Base-by-base conservation (phyloP, 495 filamentous ascomycete species). In the Aspergillus carlsbadensis region DNA sequence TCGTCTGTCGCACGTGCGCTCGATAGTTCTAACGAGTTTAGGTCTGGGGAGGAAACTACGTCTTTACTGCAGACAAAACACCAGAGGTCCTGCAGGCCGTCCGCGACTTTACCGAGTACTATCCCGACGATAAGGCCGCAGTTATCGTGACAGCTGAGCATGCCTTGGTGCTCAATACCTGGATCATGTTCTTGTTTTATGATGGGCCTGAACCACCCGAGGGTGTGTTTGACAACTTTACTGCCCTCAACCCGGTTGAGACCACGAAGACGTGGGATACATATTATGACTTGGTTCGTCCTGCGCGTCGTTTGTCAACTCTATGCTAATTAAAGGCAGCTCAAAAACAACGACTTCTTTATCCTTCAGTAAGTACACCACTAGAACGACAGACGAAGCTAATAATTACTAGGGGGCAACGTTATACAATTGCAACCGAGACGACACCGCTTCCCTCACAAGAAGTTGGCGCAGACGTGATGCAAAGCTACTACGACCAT, bases 131-230 rank as follows among this genome's bases (percentile, higher is more conserved):
- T 61, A 79, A 81, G 54, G 77, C 81, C 0, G 71, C 72, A 0
- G 76, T 84, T 22, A 83, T 85, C 40, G 58, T 79, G 52, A 85
- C 83, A 0, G 68, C 77, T 0, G 77, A 84, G 60, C 68, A 79
- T n/a, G 73, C 79, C 0, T 66, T 70, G 2, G 37, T 79, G 0
- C 41, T 84, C 49, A 74, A 83, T n/a, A 69, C 78, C 24, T 84
- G 81, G 79, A 77, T 84, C 45, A 63, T 85, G 56, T 87, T 85
- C 60, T 57, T 84, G n/a, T 87, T 84, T 72, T 85, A 85, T 59
- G 79, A 87, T 44, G 83, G 81, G 3, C 75, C 80, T 0, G 69
- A 77, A 46, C 81, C 81, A 11, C 82, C 83, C 2, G 59, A 70
- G 13, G 79, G 73, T 5, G 72, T 82, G 7, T 87, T 87, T 54